Evolutionary conservation across 2,329 filamentous ascomycete species (phyloP).

Genomic region (Botrytis galanthina): DNA sequence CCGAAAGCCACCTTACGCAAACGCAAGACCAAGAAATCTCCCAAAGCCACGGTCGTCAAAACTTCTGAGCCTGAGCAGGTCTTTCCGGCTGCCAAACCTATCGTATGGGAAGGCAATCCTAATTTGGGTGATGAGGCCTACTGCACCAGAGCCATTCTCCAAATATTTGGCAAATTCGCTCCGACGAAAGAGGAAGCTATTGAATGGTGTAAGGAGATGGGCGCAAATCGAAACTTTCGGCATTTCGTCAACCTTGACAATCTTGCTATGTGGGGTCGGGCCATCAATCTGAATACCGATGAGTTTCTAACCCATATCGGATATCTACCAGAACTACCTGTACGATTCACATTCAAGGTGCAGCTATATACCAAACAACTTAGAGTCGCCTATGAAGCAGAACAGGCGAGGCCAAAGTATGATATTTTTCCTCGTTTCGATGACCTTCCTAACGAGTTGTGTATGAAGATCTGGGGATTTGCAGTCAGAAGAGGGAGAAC

Average conservation of each 20-base stretch:
- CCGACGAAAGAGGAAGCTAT: background rate
- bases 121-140: background rate
- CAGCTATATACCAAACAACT: background rate
- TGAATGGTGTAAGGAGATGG: slow-evolving; percentile 10
- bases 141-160: background rate
- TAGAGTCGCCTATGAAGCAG: background rate
- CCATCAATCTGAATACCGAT: background rate
- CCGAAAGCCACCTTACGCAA: background rate
- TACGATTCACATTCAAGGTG: background rate
- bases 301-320: background rate
- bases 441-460: background rate
- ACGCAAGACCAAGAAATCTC: background rate
- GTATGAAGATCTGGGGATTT: slow-evolving; percentile 5
- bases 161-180: background rate
- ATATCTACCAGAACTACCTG: background rate
- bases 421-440: background rate
- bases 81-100: background rate
- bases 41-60: background rate
- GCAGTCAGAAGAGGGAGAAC: background rate
- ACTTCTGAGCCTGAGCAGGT: background rate
- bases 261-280: background rate
- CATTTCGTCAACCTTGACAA: background rate
- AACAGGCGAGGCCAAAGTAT: slow-evolving; percentile 2
- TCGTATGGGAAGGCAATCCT: background rate
- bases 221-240: background rate